Conservation (phyloP, 2,329 filamentous ascomycete genomes). For the Fusarium sp. region DNA sequence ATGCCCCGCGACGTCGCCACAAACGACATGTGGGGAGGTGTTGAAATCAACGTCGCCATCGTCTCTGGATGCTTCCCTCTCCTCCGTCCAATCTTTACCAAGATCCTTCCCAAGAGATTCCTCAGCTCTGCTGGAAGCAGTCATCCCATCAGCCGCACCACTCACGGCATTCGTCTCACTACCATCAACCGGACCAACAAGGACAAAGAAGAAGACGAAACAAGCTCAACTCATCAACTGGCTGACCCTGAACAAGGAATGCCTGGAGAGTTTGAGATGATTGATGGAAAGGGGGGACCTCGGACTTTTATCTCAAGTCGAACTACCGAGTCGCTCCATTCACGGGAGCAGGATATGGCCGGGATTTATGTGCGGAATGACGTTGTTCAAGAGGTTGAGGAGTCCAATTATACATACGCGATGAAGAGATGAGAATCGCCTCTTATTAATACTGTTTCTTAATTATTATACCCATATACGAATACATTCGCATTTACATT, state of each 20-base stretch:
- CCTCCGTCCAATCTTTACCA: constrained; percentile 36
- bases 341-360: constrained; percentile 1
- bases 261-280: constrained; percentile 19
- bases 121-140: constrained; percentile 36
- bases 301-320: constrained; percentile 26
- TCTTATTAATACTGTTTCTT: background rate
- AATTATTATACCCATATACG: background rate
- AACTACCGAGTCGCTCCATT: background rate
- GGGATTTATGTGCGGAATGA: constrained; percentile 34
- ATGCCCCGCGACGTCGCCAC: constrained; percentile 32
- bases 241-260: constrained; percentile 29
- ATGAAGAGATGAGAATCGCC: constrained; percentile 6
- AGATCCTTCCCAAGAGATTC: constrained; percentile 32
- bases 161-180: constrained; percentile 25
- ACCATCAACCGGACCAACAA: constrained; percentile 33
- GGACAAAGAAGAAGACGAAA: constrained; percentile 33
- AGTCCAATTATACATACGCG: background rate
- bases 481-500: too few relatives aligned
- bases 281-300: constrained; percentile 9
- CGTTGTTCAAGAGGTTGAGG: constrained; percentile 28
- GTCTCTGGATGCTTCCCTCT: constrained; percentile 40
- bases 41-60: constrained; percentile 37
- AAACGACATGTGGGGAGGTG: constrained; percentile 32
- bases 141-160: constrained; percentile 32
- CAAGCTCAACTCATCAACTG: constrained; percentile 37